Evolutionary conservation across 2,329 filamentous ascomycete genomes (phyloP).

Genomic region (Penicillium sp.): DNA sequence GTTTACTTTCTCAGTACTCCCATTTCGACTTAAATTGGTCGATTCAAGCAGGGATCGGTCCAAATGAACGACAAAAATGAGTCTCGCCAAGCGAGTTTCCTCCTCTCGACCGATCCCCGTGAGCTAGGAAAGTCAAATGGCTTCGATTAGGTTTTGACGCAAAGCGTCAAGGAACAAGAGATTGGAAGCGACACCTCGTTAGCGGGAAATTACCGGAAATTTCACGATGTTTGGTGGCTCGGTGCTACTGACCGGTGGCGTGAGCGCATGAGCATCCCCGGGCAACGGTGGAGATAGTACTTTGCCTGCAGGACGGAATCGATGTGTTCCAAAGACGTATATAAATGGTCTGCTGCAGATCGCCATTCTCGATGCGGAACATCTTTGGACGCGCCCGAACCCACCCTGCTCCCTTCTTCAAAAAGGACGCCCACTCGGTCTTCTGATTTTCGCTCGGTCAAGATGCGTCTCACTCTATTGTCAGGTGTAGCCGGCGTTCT

Average conservation of each 20-base stretch:
- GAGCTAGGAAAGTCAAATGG: background rate
- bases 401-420: background rate
- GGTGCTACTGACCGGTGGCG: too few species aligned
- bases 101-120: background rate
- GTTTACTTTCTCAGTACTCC: too few species aligned
- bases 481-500: background rate
- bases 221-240: background rate
- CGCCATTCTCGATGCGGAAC: background rate
- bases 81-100: too few species aligned
- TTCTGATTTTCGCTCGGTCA: background rate
- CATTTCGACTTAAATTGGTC: too few species aligned
- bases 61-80: too few species aligned
- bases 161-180: background rate
- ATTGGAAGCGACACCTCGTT: background rate
- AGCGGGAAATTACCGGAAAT: conserved; percentile 1
- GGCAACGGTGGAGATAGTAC: too few species aligned
- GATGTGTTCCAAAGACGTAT: background rate
- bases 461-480: background rate
- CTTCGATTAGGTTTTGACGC: background rate
- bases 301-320: too few species aligned
- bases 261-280: too few species aligned
- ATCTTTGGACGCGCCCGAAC: too few species aligned
- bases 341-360: background rate
- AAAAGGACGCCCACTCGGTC: background rate
- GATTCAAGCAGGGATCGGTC: too few species aligned